Evolutionary conservation across 441 rosid species (phyloP), one percentile per base, ranked within the genome.

Genomic region (Jatropha podagrica): DNA sequence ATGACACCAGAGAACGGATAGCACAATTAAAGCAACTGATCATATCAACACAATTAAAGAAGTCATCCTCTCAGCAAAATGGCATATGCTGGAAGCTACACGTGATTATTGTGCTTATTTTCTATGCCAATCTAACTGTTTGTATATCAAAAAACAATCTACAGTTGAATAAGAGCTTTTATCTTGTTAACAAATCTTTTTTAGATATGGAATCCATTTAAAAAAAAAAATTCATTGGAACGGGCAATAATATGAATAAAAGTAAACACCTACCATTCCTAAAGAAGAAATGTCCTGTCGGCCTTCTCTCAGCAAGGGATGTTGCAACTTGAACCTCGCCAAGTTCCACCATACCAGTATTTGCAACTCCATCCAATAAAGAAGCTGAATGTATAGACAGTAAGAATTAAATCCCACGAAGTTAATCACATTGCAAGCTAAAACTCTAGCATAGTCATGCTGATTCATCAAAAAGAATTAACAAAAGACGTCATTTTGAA

Each of bases 221-320:
- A 37, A 32, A 32, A 32, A 32, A 32, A 32, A 32, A 32, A 10
- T 54, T 20, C 32, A 32, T 60, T 48, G 20, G 42, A 26, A 49
- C 69, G 12, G 40, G n/a, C 6, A 48, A 15, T 66, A 64, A 61
- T 60, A 42, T 12, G 27, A 66, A 58, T 71, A 69, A n/a, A 66
- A 60, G 44, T 58, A 65, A 42, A 23, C 70, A 83, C 90, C 75
- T 71, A 91, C 99, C 99, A 80, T 82, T 84, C 78, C 94, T 87
- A 71, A 91, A 96, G 85, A 88, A 86, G 62, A 86, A 80, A 65
- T 87, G 88, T 63, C 97, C 95, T 0, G 89, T 88, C 70, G 97
- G 90, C 79, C 88, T 96, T 85, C 80, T 94, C 89, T 94, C 98
- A 70, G 98, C 92, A 81, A 96, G 89, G 85, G 89, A 83, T 49